These are phyloP conservation scores for Nidularia pulvinata DNA, from an alignment of 768 basidiomycete genomes.

Conservation along the genomic window DNA sequence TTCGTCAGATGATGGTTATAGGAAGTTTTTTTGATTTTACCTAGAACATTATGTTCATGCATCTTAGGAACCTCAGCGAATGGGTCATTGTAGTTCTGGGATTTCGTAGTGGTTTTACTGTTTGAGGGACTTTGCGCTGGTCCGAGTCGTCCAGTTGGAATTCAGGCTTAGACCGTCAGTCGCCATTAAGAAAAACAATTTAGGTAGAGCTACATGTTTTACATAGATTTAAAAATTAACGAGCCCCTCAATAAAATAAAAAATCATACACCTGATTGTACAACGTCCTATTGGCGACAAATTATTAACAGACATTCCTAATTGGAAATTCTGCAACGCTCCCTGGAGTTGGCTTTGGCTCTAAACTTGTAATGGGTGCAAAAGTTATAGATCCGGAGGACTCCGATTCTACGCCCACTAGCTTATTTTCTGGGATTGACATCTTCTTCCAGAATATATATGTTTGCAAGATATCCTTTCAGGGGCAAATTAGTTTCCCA, in stretches of 20 bases:
- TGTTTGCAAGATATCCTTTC: background rate
- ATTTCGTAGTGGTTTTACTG: background rate
- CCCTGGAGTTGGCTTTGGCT: background rate
- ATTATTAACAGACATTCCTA: background rate
- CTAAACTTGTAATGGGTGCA: background rate
- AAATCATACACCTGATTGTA: background rate
- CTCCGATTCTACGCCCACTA: background rate
- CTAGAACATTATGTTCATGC: background rate
- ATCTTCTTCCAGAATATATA: background rate
- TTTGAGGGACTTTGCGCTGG: background rate
- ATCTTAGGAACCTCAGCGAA: background rate
- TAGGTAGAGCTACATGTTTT: no score
- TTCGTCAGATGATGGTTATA: background rate
- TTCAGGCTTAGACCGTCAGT: no score
- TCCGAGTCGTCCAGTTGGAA: background rate
- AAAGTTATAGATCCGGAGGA: background rate
- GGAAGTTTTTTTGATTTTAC: background rate
- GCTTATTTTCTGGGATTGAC: background rate
- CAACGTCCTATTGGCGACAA: background rate
- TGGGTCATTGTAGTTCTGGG: background rate
- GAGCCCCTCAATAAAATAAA: no score
- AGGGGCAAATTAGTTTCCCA: background rate
- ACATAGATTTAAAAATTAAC: no score
- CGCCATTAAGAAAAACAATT: no score
- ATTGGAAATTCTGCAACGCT: background rate